Percentiles rank a stretch among this genome's conserved stretches.
Evolutionary conservation across 345 rosid species (phyloP).

Genomic region (Garcia nutans): DNA sequence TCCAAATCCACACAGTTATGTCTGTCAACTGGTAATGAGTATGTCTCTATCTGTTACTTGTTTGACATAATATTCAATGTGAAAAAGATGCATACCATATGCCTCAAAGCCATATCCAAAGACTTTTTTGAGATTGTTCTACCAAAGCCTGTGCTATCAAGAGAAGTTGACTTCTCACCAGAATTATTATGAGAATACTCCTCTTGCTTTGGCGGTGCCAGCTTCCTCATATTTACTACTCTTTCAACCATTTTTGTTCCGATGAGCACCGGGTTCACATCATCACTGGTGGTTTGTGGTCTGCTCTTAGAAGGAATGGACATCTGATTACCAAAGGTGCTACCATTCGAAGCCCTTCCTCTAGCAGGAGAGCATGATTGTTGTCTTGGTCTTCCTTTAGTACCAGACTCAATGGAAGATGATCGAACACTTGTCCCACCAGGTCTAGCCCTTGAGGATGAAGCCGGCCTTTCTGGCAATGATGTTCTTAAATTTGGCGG

Average conservation of each 20-base stretch:
- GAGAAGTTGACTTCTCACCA: constrained; percentile 25
- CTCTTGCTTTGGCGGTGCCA: constrained; percentile 38
- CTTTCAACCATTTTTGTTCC: constrained; percentile 36
- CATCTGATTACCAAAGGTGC: background rate
- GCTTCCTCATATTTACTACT: constrained; percentile 33
- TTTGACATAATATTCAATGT: background rate
- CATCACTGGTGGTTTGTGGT: constrained; percentile 16
- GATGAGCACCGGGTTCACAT: constrained; percentile 30
- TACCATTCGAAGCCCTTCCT: constrained; percentile 17
- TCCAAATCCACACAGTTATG: background rate
- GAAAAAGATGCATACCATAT: constrained; percentile 23
- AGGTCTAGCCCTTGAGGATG: constrained; percentile 30
- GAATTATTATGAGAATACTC: constrained; percentile 32
- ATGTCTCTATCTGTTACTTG: background rate
- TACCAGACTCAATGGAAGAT: constrained; percentile 42
- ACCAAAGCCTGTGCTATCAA: constrained; percentile 28
- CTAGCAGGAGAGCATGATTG: constrained; percentile 31
- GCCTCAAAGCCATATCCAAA: constrained; percentile 36
- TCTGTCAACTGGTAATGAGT: background rate
- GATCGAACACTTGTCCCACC: constrained; percentile 25
- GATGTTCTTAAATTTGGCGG: constrained; percentile 30
- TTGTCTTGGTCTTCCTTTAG: constrained; percentile 25
- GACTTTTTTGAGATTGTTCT: constrained; percentile 33
- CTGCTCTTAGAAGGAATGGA: constrained; percentile 17
- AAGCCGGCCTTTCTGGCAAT: constrained; percentile 32